Evolutionary conservation across 768 basidiomycete genomes (phyloP).

Genomic region (Hemileccinum impolitum): DNA sequence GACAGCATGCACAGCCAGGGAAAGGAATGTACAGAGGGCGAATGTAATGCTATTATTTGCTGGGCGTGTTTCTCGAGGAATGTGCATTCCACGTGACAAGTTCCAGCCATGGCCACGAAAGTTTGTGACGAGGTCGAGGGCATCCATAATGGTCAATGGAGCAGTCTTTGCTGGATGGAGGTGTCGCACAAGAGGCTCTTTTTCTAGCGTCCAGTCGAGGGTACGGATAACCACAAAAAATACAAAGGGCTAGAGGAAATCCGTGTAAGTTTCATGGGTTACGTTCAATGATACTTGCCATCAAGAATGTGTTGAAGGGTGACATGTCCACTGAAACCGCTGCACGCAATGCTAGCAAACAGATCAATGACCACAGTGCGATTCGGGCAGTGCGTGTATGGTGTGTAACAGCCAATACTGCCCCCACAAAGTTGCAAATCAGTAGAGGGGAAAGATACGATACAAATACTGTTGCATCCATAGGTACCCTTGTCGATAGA

Average conservation of each 20-base stretch:
- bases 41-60: too few species aligned
- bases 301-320: slow-evolving; percentile 7
- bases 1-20: too few species aligned
- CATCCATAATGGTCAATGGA: too few species aligned
- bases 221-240: too few species aligned
- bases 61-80: too few species aligned
- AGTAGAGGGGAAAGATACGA: slow-evolving; percentile 40
- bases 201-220: too few species aligned
- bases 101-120: too few species aligned
- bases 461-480: slow-evolving; percentile 33
- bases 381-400: slow-evolving; percentile 42
- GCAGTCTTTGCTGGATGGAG: too few species aligned
- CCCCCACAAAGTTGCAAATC: slow-evolving; percentile 44
- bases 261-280: background rate
- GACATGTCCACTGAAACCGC: slow-evolving; percentile 14
- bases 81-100: too few species aligned
- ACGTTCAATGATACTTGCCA: slow-evolving; percentile 2
- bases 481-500: slow-evolving; percentile 8
- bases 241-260: slow-evolving; percentile 10
- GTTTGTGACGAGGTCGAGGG: too few species aligned
- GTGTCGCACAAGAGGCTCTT: too few species aligned
- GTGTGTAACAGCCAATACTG: slow-evolving; percentile 46
- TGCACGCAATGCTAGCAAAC: slow-evolving; percentile 41
- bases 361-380: slow-evolving; percentile 43
- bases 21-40: too few species aligned